Evolutionary conservation across 2,329 filamentous ascomycete species (phyloP), one percentile per base, ranked within the genome.

Genomic region (Aspergillus sp.): DNA sequence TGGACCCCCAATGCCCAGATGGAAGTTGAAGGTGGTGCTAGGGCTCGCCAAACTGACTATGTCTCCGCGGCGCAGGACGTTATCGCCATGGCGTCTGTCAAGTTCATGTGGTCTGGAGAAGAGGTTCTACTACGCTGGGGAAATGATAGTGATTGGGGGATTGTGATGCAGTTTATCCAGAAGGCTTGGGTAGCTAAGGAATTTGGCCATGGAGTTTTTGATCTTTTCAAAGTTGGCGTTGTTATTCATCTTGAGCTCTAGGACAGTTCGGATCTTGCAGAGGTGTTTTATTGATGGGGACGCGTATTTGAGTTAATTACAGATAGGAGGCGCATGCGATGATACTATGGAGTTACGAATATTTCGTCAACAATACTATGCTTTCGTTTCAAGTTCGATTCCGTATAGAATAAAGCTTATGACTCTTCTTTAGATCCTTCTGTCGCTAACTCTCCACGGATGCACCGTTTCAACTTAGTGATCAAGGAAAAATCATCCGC

Each of bases 71-170:
- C 44, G 17, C 59, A 46, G 33, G 19, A 20, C 1, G 46, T 64
- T 3, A 53, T 60, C 2, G 60, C 60, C n/a, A 53, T 59, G 5
- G 66, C 61, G 15, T 68, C 67, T 1, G 57, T 69, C 5, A 62
- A 47, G 20, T 59, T 66, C 9, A 55, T 60, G 13, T 69, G 65
- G 67, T 62, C 65, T 0, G 52, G 45, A 4, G 61, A 64, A 12
- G 57, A 57, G 22, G 62, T 67, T 33, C 54, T 62, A 6, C 55
- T 69, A 1, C 62, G 67, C 9, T 60, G 47, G 41, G 65, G 59
- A 2, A 48, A 55, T 12, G 59, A 67, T 15, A 17, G 54, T 9
- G 67, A 68, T 37, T 63, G 54, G 59, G 27, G 45, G 7, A 15
- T 58, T 19, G 42, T 66, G 4, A 51, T 61, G 47, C 15, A 47